Evolutionary conservation across 306 rosid species (phyloP).

Genomic region (Fragaria ananassa): DNA sequence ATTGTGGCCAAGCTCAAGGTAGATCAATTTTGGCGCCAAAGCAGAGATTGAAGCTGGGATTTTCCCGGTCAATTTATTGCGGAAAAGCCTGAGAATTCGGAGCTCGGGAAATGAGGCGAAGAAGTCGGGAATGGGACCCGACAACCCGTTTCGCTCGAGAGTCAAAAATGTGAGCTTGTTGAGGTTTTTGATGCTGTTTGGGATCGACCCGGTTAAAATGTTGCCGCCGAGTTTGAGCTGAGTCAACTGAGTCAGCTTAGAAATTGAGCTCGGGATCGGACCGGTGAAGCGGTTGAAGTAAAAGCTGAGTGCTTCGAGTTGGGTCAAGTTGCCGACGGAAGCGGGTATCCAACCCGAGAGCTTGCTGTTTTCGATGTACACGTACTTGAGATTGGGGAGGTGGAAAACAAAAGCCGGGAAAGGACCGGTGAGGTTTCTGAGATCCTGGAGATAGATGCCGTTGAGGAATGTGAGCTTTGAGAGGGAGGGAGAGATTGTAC

Average conservation of each 20-base stretch:
- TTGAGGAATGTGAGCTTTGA: conserved; percentile 48
- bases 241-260: conserved; percentile 43
- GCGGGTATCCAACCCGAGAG: conserved; percentile 66
- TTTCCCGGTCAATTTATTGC: conserved; percentile 59
- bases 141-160: conserved; percentile 49
- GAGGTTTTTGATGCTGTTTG: conserved; percentile 38
- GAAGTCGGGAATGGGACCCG: conserved; percentile 62
- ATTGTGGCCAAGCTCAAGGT: conserved; percentile 62
- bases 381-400: conserved; percentile 34
- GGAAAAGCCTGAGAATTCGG: conserved; percentile 42
- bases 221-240: conserved; percentile 80
- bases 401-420: conserved; percentile 47
- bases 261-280: conserved; percentile 59
- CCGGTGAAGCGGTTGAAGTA: conserved; percentile 60
- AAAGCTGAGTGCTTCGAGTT: conserved; percentile 32
- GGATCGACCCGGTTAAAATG: conserved; percentile 46
- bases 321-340: conserved; percentile 40
- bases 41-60: conserved; percentile 59
- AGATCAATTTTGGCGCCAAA: conserved; percentile 39
- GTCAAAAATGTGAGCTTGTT: conserved; percentile 35
- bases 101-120: conserved; percentile 43
- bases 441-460: conserved; percentile 52
- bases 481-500: conserved; percentile 58
- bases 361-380: conserved; percentile 61
- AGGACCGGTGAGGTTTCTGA: conserved; percentile 54